These are phyloP conservation scores for Juncus effusus DNA, from an alignment of 176 grass and related monocot genomes.

Conservation along the genomic window DNA sequence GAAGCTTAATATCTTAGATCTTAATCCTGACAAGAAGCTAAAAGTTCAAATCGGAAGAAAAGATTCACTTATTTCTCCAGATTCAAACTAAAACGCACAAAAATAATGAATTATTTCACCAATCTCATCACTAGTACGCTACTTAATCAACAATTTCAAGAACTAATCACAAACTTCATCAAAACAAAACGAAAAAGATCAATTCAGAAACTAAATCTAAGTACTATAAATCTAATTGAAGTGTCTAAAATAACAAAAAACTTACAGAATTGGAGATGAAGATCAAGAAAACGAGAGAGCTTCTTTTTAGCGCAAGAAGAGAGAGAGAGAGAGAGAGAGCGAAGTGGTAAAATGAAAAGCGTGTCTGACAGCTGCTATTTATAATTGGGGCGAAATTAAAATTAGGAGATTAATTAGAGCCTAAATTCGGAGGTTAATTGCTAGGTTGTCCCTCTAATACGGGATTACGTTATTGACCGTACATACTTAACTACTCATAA, in stretches of 20 bases:
- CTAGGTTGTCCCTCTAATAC: no score
- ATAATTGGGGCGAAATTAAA: neutral
- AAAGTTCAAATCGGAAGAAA: neutral
- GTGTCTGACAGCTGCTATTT: neutral
- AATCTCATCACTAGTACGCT: neutral
- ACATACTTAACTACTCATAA: no score
- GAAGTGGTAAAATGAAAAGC: neutral
- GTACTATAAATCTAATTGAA: slow-evolving; percentile 6
- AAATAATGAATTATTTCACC: neutral
- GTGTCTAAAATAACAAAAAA: neutral
- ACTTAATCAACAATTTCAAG: neutral
- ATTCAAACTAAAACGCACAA: neutral
- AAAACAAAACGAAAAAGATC: neutral
- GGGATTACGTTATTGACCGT: no score
- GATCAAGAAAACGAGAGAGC: neutral
- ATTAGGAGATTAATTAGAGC: no score
- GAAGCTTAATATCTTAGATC: slow-evolving; percentile 1
- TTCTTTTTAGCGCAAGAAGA: neutral
- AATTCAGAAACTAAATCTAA: neutral
- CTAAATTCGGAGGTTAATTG: no score
- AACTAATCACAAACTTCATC: slow-evolving; percentile 3
- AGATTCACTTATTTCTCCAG: neutral
- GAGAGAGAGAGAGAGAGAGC: neutral
- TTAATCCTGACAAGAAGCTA: neutral
- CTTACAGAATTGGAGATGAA: slow-evolving; percentile 3